Evolutionary conservation across 495 filamentous ascomycete genomes (phyloP).

Genomic region (Aspergillus campestris): DNA sequence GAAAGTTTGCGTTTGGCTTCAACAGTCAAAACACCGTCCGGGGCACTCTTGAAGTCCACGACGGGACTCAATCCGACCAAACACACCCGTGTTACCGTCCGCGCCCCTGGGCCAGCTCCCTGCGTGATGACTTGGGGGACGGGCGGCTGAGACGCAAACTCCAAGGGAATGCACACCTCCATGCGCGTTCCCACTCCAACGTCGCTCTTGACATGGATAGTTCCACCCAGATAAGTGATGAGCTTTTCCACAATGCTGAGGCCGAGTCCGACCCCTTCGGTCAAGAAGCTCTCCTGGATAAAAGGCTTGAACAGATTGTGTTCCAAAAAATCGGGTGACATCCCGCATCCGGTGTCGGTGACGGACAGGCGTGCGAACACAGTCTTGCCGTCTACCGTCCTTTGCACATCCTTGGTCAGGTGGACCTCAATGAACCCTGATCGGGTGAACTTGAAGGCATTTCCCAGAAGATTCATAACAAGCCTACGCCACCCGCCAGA

Average conservation of each 20-base stretch:
- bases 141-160: neutral
- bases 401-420: slow-evolving; percentile 25
- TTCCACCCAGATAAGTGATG: slow-evolving; percentile 48
- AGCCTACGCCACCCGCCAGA: slow-evolving; percentile 57
- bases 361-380: slow-evolving; percentile 39
- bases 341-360: slow-evolving; percentile 60
- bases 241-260: slow-evolving; percentile 63
- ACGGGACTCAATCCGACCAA: slow-evolving; percentile 26
- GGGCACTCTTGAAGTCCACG: slow-evolving; percentile 17
- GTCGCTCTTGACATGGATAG: slow-evolving; percentile 50
- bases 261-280: slow-evolving; percentile 61
- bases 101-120: neutral
- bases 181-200: slow-evolving; percentile 51
- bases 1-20: slow-evolving; percentile 29
- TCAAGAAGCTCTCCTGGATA: slow-evolving; percentile 57
- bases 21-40: slow-evolving; percentile 15
- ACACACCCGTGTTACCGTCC: slow-evolving; percentile 11
- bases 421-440: slow-evolving; percentile 51
- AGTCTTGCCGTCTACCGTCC: slow-evolving; percentile 7
- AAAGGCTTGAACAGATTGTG: slow-evolving; percentile 63
- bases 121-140: neutral
- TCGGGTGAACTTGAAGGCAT: slow-evolving; percentile 62
- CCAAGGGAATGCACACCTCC: slow-evolving; percentile 41
- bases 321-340: slow-evolving; percentile 58
- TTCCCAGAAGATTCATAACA: slow-evolving; percentile 67